Evolutionary conservation across 805 yeast genomes (phyloP).

Genomic region (Nakazawaea ambrosiae): DNA sequence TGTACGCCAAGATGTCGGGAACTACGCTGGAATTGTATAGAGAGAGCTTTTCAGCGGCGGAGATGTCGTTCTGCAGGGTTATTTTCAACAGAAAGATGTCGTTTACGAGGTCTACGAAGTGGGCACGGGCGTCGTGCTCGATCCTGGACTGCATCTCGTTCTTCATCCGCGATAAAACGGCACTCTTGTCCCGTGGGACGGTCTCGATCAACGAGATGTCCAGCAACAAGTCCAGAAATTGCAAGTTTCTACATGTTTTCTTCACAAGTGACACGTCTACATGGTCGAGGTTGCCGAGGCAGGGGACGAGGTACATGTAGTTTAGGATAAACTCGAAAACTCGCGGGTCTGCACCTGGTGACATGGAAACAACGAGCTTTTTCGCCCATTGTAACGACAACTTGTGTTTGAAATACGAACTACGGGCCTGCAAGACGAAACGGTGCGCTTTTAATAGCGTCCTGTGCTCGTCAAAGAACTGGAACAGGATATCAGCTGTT

Average conservation of each 20-base stretch:
- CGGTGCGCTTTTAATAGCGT: conserved; percentile 26
- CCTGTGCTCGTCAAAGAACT: conserved; percentile 14
- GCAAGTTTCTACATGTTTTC: conserved; percentile 26
- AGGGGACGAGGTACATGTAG: conserved; percentile 20
- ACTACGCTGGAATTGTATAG: conserved; percentile 19
- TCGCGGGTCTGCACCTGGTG: conserved; percentile 19
- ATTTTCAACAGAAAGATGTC: conserved; percentile 19
- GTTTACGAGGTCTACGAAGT: conserved; percentile 25
- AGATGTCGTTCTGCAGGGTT: conserved; percentile 13
- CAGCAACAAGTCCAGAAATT: conserved; percentile 29
- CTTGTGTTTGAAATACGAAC: conserved; percentile 22
- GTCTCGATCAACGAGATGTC: conserved; percentile 24
- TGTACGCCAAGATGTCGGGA: conserved; percentile 44
- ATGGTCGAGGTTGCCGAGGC: conserved; percentile 25
- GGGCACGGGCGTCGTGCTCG: conserved; percentile 28
- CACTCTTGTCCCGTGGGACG: conserved; percentile 15
- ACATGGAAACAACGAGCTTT: conserved; percentile 12
- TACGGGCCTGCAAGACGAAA: conserved; percentile 34
- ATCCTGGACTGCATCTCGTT: conserved; percentile 25
- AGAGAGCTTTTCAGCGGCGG: conserved; percentile 17
- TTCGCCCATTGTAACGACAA: conserved; percentile 20
- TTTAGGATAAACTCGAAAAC: conserved; percentile 26
- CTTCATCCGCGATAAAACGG: conserved; percentile 22
- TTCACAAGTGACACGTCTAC: conserved; percentile 22
- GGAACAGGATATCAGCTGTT: conserved; percentile 27